A percentile compares a stretch with the other conserved stretches of the same genome.
Evolutionary conservation across 2,329 filamentous ascomycete genomes (phyloP).

Genomic region (Fusarium sp.): DNA sequence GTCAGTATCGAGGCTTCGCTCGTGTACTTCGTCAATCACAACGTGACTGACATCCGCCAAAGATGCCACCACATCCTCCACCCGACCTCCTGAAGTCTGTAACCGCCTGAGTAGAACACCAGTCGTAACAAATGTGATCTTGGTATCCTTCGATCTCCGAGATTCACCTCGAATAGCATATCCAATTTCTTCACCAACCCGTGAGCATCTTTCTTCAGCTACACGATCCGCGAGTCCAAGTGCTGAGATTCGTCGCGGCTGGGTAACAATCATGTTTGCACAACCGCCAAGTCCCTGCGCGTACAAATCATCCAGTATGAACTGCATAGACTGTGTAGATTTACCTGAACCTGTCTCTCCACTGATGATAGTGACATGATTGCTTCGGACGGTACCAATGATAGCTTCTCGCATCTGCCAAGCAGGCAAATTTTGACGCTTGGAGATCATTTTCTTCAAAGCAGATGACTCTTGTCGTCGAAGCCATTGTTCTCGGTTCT

Average conservation of each 20-base stretch:
- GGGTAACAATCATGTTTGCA: conserved; percentile 94
- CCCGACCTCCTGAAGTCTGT: conserved; percentile 86
- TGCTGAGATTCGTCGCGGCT: conserved; percentile 93
- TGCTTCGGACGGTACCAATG: conserved; percentile 76
- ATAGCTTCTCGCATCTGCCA: conserved; percentile 86
- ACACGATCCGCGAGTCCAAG: conserved; percentile 94
- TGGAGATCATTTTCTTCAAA: conserved; percentile 79
- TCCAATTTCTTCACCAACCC: conserved; percentile 87
- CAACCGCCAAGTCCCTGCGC: conserved; percentile 76
- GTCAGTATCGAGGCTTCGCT: conserved; percentile 96
- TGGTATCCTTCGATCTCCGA: conserved; percentile 80
- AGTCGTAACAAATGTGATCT: conserved; percentile 99
- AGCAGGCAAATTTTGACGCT: conserved; percentile 81
- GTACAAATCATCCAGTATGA: conserved; percentile 92
- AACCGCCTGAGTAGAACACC: conserved; percentile 91
- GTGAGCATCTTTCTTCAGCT: conserved; percentile 86
- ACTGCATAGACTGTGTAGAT: conserved; percentile 96
- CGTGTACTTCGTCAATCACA: conserved; percentile 96
- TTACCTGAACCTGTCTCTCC: conserved; percentile 98
- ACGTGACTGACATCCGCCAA: conserved; percentile 93
- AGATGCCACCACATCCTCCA: conserved; percentile 82
- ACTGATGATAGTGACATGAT: conserved; percentile 95
- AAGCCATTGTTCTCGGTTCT: conserved; percentile 76
- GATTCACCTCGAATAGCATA: conserved; percentile 97
- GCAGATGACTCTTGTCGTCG: conserved; percentile 71